Conservation (phyloP, 163 green algal species). For the Trebouxiophyceae sp. region DNA sequence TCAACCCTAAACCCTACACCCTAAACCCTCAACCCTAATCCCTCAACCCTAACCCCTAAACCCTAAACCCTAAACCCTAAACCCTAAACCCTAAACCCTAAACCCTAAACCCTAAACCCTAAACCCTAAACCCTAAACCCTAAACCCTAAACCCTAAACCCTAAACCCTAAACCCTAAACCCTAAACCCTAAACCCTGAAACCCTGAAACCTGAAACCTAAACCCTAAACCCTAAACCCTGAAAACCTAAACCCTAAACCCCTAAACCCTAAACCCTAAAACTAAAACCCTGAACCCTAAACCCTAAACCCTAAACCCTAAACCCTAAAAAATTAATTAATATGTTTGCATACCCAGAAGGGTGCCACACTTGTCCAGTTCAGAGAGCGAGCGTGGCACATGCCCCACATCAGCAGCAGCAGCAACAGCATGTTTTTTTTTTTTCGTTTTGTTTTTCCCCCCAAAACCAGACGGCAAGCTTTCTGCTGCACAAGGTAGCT, state of each 20-base stretch:
- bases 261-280: constrained; percentile 7
- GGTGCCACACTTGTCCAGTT: no score
- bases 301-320: constrained; percentile 6
- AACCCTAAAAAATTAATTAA: constrained; percentile 4
- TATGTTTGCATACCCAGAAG: no score
- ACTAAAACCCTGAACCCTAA: constrained; percentile 2
- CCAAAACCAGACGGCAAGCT: no score
- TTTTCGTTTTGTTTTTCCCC: no score
- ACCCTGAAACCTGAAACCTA: constrained; percentile 4
- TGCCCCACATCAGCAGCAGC: no score
- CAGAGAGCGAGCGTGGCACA: no score
- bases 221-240: constrained; percentile 1
- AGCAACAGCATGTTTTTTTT: no score
- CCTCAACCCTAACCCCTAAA: constrained; percentile 7
- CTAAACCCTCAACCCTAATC: no score
- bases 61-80: constrained; percentile 7
- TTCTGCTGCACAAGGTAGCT: no score
- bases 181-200: constrained; percentile 1
- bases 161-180: background rate
- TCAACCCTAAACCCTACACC: no score
- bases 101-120: constrained; percentile 7
- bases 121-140: constrained; percentile 7
- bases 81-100: constrained; percentile 7
- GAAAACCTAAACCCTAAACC: constrained; percentile 6
- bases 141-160: constrained; percentile 1